phyloP scores from a whole-genome alignment of 768 basidiomycete species.

The Boletus sensibilis region DNA sequence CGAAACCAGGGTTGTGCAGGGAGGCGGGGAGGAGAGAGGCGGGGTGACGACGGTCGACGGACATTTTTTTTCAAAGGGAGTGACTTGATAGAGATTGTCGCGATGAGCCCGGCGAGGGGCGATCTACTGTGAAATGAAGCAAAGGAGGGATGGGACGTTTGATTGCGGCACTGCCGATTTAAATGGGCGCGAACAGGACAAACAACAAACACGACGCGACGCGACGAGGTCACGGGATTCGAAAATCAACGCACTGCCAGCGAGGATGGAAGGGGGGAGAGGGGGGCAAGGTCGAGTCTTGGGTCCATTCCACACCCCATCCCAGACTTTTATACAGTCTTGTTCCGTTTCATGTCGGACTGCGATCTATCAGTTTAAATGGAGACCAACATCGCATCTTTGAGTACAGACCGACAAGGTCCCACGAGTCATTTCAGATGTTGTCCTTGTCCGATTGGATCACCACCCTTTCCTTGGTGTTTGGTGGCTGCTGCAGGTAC shows the following conservation, averaged over 20 bases:
- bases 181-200: slow-evolving; percentile 3
- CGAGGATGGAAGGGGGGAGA: neutral
- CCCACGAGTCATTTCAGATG: slow-evolving; percentile 1
- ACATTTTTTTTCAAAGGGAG: slow-evolving; percentile 35
- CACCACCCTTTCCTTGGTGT: slow-evolving; percentile 68
- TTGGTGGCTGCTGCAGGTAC: slow-evolving; percentile 88
- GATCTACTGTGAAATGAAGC: slow-evolving; percentile 17
- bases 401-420: neutral
- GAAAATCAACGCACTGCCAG: slow-evolving; percentile 15
- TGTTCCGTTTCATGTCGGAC: neutral
- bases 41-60: slow-evolving; percentile 53
- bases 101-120: slow-evolving; percentile 1
- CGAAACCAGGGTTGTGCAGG: slow-evolving; percentile 76
- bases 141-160: neutral
- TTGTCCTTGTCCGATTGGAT: slow-evolving; percentile 46
- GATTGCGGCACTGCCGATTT: slow-evolving; percentile 7
- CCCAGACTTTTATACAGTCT: neutral
- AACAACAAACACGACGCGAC: slow-evolving; percentile 18
- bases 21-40: slow-evolving; percentile 78
- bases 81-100: slow-evolving; percentile 34
- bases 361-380: neutral
- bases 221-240: slow-evolving; percentile 31
- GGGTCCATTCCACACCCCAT: neutral
- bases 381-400: neutral
- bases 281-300: neutral